Conservation (phyloP, 1,284 basidiomycete species). For the Earliella scabrosa region DNA sequence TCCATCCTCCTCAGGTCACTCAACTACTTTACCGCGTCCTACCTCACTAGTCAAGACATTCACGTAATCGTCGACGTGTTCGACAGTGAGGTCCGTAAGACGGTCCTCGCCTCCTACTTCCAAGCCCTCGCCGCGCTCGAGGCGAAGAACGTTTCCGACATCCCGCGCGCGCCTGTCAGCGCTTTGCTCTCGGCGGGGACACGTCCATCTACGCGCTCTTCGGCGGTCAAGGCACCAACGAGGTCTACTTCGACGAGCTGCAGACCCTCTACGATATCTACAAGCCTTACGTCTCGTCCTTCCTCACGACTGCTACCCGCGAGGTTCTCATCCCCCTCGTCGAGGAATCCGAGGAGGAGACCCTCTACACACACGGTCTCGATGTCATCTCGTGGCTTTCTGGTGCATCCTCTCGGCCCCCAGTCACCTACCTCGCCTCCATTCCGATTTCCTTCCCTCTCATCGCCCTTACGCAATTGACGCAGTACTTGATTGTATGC, state of each 20-base stretch:
- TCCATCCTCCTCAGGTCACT: constrained; percentile 76
- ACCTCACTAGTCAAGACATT: constrained; percentile 77
- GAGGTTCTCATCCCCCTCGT: constrained; percentile 79
- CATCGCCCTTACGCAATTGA: constrained; percentile 95
- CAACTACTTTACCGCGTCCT: constrained; percentile 78
- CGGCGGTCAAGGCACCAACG: constrained; percentile 98
- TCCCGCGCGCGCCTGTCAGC: constrained; percentile 70
- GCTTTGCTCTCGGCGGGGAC: constrained; percentile 78
- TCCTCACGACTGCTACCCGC: constrained; percentile 68
- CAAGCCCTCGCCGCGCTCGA: constrained; percentile 78
- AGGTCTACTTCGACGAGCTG: constrained; percentile 97
- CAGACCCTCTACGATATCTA: constrained; percentile 92
- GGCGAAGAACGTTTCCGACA: constrained; percentile 55
- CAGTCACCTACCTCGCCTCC: constrained; percentile 89
- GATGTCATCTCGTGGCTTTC: constrained; percentile 88
- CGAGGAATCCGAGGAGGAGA: constrained; percentile 60
- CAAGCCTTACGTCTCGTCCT: constrained; percentile 79
- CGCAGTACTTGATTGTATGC: constrained; percentile 88
- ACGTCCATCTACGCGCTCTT: constrained; percentile 93
- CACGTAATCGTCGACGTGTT: constrained; percentile 82
- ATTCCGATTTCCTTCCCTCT: constrained; percentile 95
- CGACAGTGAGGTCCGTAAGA: constrained; percentile 77
- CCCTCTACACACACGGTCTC: constrained; percentile 84
- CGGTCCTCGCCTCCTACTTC: constrained; percentile 84
- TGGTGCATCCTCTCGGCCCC: constrained; percentile 70